These are phyloP conservation scores for Pseudogymnoascus sp. DNA, from an alignment of 2,329 filamentous ascomycete species.

Conservation along the genomic window DNA sequence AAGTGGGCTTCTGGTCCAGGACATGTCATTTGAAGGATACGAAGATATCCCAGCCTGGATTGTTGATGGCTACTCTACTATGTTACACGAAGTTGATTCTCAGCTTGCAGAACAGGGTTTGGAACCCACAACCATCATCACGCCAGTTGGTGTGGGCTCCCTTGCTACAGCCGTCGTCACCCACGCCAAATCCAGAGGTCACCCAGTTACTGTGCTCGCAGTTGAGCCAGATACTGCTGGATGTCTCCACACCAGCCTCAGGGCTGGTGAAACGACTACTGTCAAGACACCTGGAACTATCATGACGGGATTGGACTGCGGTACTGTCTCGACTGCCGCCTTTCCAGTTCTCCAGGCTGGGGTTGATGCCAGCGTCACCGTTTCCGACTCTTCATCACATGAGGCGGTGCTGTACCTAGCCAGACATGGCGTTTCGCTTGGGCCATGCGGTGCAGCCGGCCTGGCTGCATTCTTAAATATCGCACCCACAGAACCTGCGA, in stretches of 20 bases:
- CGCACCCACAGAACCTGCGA: background rate
- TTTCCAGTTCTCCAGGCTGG: slow-evolving; percentile 38
- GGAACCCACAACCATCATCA: slow-evolving; percentile 45
- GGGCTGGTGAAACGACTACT: slow-evolving; percentile 32
- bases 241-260: slow-evolving; percentile 41
- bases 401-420: slow-evolving; percentile 33
- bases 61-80: slow-evolving; percentile 68
- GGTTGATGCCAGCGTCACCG: slow-evolving; percentile 35
- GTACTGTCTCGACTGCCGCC: slow-evolving; percentile 39
- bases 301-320: slow-evolving; percentile 45
- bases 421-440: slow-evolving; percentile 32
- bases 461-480: slow-evolving; percentile 44
- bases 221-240: slow-evolving; percentile 63
- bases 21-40: slow-evolving; percentile 55
- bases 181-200: slow-evolving; percentile 49
- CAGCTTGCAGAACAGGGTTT: slow-evolving; percentile 44
- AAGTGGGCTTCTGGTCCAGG: slow-evolving; percentile 54
- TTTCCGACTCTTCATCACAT: slow-evolving; percentile 39
- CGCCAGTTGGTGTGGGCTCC: slow-evolving; percentile 64
- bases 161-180: slow-evolving; percentile 60
- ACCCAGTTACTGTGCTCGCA: slow-evolving; percentile 36
- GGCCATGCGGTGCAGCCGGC: slow-evolving; percentile 44
- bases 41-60: slow-evolving; percentile 57
- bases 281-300: slow-evolving; percentile 34
- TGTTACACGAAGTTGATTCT: slow-evolving; percentile 58